Evolutionary conservation across 2,329 filamentous ascomycete genomes (phyloP).

Genomic region (Colletotrichum sp.): DNA sequence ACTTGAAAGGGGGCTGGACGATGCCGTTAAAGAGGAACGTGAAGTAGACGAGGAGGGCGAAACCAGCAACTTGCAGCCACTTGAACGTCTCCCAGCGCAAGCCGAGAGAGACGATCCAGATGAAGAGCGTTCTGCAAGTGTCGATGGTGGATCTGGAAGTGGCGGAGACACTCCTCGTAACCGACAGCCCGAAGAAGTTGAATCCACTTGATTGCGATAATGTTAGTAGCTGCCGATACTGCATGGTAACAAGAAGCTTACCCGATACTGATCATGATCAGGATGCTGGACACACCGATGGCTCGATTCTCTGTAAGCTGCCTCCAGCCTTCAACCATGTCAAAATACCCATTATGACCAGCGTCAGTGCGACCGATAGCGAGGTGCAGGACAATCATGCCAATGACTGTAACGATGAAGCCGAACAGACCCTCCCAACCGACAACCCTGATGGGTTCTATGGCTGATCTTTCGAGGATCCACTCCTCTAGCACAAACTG

Average conservation of each 20-base stretch:
- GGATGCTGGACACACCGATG: conserved; percentile 77
- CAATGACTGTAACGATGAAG: conserved; percentile 77
- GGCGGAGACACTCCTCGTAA: conserved; percentile 87
- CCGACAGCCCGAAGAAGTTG: conserved; percentile 97
- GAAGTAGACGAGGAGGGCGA: conserved; percentile 89
- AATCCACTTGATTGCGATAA: conserved; percentile 70
- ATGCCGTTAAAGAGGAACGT: conserved; percentile 97
- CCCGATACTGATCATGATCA: conserved; percentile 99
- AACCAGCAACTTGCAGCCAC: conserved; percentile 91
- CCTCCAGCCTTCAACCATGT: conserved; percentile 83
- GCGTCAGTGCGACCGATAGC: conserved; percentile 75
- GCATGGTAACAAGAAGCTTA: conserved; percentile 46
- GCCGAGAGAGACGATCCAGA: conserved; percentile 93
- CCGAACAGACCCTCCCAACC: conserved; percentile 97
- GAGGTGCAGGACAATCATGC: conserved; percentile 82
- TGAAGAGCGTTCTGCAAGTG: conserved; percentile 95
- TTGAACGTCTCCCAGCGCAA: conserved; percentile 98
- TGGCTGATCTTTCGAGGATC: conserved; percentile 71
- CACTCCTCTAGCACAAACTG: conserved; percentile 97
- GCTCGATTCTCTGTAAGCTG: conserved; percentile 76
- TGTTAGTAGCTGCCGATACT: conserved; percentile 19
- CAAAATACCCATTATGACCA: conserved; percentile 85
- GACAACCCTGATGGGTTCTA: conserved; percentile 87
- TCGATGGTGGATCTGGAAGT: conserved; percentile 96
- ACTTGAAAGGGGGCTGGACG: conserved; percentile 79